Evolutionary conservation across 2,329 filamentous ascomycete species (phyloP).

Genomic region (Colletotrichum shisoi): DNA sequence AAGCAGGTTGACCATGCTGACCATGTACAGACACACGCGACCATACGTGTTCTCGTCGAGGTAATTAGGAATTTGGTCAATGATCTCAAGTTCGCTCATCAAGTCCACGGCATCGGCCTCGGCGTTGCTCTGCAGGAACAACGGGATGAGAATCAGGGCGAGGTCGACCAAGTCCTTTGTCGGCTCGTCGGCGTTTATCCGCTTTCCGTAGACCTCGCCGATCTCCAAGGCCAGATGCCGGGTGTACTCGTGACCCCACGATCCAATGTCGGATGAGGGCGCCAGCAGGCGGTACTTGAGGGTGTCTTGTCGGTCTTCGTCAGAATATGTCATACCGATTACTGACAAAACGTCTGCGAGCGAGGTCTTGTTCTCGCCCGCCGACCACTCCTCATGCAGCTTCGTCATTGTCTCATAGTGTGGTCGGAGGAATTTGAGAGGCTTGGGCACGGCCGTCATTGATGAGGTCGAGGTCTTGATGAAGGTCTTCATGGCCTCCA

Average conservation of each 20-base stretch:
- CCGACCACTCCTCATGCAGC: conserved; percentile 88
- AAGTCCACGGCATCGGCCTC: conserved; percentile 98
- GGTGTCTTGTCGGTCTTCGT: conserved; percentile 94
- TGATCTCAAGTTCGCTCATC: conserved; percentile 96
- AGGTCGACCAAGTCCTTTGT: conserved; percentile 86
- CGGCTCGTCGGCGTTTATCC: conserved; percentile 83
- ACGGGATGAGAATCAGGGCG: conserved; percentile 83
- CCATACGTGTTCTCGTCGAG: conserved; percentile 94
- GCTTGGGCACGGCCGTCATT: conserved; percentile 99
- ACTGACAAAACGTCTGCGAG: conserved; percentile 96
- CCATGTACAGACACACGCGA: conserved; percentile 95
- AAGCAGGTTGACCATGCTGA: conserved; percentile 97
- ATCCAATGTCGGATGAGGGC: conserved; percentile 89
- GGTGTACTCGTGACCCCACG: conserved; percentile 99
- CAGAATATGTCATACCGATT: conserved; percentile 97
- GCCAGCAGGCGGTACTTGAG: conserved; percentile 93
- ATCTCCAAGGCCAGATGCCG: conserved; percentile 95
- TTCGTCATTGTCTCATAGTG: conserved; percentile 91
- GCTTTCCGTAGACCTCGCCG: conserved; percentile 89
- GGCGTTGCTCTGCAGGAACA: conserved; percentile 96
- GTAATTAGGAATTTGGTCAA: conserved; percentile 86
- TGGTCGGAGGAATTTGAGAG: conserved; percentile 94
- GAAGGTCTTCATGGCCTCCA: conserved; percentile 96
- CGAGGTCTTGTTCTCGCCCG: conserved; percentile 83
- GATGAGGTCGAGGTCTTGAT: conserved; percentile 99